Conservation (phyloP, 2,329 filamentous ascomycete genomes). For the Acrocalymma vagum region DNA sequence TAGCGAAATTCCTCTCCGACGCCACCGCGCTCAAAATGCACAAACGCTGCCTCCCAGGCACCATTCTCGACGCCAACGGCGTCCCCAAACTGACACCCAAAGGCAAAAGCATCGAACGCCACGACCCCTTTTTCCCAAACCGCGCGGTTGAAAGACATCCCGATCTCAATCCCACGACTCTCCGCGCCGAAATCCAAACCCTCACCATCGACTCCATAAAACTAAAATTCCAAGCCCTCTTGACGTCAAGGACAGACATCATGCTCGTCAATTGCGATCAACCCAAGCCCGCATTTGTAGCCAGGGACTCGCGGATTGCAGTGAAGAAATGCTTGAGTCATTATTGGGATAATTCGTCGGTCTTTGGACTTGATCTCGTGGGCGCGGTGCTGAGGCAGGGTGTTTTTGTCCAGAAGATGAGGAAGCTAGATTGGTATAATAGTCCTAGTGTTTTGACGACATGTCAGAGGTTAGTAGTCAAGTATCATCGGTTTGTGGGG, state of each 20-base stretch:
- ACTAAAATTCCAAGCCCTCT: constrained; percentile 10
- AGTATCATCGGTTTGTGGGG: constrained; percentile 70
- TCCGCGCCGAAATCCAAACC: constrained; percentile 28
- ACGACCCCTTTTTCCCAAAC: constrained; percentile 26
- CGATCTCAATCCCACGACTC: constrained; percentile 27
- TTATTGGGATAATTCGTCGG: constrained; percentile 74
- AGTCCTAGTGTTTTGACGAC: constrained; percentile 71
- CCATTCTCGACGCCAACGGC: constrained; percentile 67
- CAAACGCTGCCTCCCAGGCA: constrained; percentile 71
- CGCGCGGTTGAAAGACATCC: constrained; percentile 22
- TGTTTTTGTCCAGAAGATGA: constrained; percentile 75
- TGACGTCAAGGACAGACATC: constrained; percentile 16
- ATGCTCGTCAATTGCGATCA: constrained; percentile 49
- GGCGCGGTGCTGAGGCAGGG: constrained; percentile 73
- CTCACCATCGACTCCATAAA: constrained; percentile 25
- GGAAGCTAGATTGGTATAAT: constrained; percentile 79
- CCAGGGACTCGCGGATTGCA: constrained; percentile 44
- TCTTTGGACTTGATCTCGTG: constrained; percentile 71
- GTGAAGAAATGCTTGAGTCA: constrained; percentile 74
- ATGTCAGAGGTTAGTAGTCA: constrained; percentile 69
- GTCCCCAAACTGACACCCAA: constrained; percentile 51
- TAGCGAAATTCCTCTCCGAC: constrained; percentile 69
- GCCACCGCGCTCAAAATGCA: constrained; percentile 56
- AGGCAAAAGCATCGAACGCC: constrained; percentile 21
- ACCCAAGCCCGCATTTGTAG: constrained; percentile 11